These are phyloP conservation scores for Vigna unguiculata DNA, from an alignment of 306 rosid genomes.

Conservation along the genomic window DNA sequence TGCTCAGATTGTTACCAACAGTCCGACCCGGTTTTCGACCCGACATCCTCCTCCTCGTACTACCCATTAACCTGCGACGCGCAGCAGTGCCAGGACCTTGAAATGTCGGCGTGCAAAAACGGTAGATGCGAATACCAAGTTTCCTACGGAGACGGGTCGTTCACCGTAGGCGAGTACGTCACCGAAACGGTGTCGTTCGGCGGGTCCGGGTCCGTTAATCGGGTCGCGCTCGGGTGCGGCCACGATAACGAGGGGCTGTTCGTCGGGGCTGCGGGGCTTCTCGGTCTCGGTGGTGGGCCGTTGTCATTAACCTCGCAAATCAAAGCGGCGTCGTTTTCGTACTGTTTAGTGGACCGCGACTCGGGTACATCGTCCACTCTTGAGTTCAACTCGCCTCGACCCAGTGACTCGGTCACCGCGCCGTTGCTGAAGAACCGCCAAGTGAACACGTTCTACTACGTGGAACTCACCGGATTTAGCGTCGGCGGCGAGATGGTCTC, in stretches of 20 bases:
- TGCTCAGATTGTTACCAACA: slow-evolving; percentile 90
- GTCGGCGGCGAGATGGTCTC: slow-evolving; percentile 67
- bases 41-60: slow-evolving; percentile 61
- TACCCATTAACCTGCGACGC: slow-evolving; percentile 59
- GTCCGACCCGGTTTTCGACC: slow-evolving; percentile 81
- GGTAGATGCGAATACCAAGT: slow-evolving; percentile 79
- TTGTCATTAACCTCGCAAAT: slow-evolving; percentile 68
- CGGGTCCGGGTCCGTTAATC: slow-evolving; percentile 60
- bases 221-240: slow-evolving; percentile 80
- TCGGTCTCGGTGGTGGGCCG: slow-evolving; percentile 91
- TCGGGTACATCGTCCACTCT: slow-evolving; percentile 72
- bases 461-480: slow-evolving; percentile 66
- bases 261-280: slow-evolving; percentile 74
- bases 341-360: slow-evolving; percentile 89
- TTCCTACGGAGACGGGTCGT: slow-evolving; percentile 85
- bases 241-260: slow-evolving; percentile 89
- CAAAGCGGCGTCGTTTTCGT: slow-evolving; percentile 80
- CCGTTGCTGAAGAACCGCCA: slow-evolving; percentile 51
- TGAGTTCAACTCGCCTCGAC: slow-evolving; percentile 80
- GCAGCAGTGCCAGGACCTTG: slow-evolving; percentile 60
- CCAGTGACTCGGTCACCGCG: slow-evolving; percentile 66
- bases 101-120: slow-evolving; percentile 55
- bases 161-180: slow-evolving; percentile 74
- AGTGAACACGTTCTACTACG: slow-evolving; percentile 66
- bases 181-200: slow-evolving; percentile 85